A percentile compares a stretch with the other conserved stretches of the same genome.
Conservation (phyloP, 495 filamentous ascomycete species). For the Sporormia fimetaria region DNA sequence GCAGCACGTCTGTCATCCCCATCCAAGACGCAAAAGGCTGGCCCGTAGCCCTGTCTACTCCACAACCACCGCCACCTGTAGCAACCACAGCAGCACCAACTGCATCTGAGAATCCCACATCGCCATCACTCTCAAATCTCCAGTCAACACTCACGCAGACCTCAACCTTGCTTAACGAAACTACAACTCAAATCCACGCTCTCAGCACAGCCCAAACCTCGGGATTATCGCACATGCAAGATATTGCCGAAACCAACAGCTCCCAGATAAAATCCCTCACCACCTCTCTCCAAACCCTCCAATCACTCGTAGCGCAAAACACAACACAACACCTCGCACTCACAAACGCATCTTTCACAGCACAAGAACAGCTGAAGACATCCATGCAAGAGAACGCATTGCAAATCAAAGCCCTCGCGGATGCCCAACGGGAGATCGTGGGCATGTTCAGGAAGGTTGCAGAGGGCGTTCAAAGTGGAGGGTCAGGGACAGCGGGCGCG, state of each 20-base stretch:
- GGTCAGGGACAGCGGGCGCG: no score
- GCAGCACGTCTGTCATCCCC: constrained; percentile 5
- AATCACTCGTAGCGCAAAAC: constrained; percentile 8
- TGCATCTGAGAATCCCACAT: no score
- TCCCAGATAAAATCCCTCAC: constrained; percentile 22
- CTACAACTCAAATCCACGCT: constrained; percentile 14
- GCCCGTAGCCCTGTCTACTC: neutral
- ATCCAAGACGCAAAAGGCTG: constrained; percentile 13
- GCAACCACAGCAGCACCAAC: no score
- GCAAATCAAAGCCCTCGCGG: constrained; percentile 8
- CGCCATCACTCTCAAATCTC: no score
- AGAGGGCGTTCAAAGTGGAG: no score
- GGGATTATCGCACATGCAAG: constrained; percentile 20
- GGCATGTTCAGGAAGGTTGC: constrained; percentile 1
- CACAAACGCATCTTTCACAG: constrained; percentile 11
- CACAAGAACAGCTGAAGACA: constrained; percentile 9
- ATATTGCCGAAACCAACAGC: constrained; percentile 18
- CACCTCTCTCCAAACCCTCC: constrained; percentile 13
- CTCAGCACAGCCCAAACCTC: constrained; percentile 15
- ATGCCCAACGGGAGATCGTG: constrained; percentile 5
- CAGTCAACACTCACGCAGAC: constrained; percentile 12
- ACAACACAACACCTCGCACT: constrained; percentile 17
- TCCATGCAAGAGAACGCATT: constrained; percentile 6
- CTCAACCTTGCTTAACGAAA: constrained; percentile 11
- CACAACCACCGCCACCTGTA: neutral